Evolutionary conservation across 352 stramenopile genomes (phyloP).

Genomic region (Thraustochytrium striatum): DNA sequence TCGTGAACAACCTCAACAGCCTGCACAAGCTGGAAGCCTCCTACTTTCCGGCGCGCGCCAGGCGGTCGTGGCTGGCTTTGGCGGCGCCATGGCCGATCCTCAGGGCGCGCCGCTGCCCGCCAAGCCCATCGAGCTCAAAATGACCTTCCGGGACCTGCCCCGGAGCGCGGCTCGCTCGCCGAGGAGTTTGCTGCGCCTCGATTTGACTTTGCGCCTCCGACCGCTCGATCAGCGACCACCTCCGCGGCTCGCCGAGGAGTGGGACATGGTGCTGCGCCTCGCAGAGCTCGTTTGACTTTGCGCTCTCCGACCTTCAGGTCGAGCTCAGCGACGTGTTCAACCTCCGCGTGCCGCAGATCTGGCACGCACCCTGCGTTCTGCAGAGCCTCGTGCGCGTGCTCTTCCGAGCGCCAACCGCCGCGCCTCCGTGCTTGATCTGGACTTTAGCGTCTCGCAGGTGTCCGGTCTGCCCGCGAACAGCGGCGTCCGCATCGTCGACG

Average conservation of each 20-base stretch:
- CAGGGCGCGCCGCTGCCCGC: too few relatives aligned
- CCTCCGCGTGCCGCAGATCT: background rate
- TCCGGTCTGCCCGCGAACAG: background rate
- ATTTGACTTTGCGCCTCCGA: too few relatives aligned
- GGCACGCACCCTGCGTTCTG: background rate
- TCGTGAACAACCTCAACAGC: conserved; percentile 1
- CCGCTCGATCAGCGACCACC: too few relatives aligned
- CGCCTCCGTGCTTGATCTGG: background rate
- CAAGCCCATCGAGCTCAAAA: too few relatives aligned
- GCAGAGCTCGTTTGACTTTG: background rate
- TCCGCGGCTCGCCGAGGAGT: too few relatives aligned
- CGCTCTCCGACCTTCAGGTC: background rate
- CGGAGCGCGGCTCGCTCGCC: too few relatives aligned
- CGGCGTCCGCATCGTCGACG: background rate
- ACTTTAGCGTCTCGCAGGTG: background rate
- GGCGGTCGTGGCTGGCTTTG: too few relatives aligned
- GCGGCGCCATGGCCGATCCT: too few relatives aligned
- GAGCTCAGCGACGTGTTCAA: background rate
- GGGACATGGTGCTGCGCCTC: too few relatives aligned
- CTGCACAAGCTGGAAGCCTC: conserved; percentile 16
- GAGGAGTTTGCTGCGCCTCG: too few relatives aligned
- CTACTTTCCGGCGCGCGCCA: too few relatives aligned
- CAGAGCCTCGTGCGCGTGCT: background rate
- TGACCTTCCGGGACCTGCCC: too few relatives aligned
- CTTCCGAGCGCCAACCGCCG: background rate